These are phyloP conservation scores for Heterobasidion annosum DNA, from an alignment of 1,284 basidiomycete genomes.

Conservation along the genomic window DNA sequence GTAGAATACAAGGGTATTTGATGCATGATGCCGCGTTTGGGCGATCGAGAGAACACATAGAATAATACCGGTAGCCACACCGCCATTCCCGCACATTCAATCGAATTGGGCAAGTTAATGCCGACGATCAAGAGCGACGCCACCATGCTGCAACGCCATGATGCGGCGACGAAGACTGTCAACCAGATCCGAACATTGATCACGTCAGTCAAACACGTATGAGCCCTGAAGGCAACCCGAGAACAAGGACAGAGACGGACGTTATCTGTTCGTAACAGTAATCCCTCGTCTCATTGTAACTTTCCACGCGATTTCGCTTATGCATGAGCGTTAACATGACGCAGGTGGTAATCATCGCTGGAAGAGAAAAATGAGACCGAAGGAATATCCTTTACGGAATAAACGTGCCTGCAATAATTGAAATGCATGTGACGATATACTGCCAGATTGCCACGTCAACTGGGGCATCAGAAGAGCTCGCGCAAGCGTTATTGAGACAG, in stretches of 20 bases:
- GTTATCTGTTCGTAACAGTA: conserved; percentile 50
- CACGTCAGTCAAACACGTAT: not conserved
- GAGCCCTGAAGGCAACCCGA: not conserved
- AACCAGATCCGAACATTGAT: not conserved
- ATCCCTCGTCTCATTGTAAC: conserved; percentile 36
- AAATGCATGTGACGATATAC: conserved; percentile 27
- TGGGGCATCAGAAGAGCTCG: conserved; percentile 24
- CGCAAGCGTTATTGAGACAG: conserved; percentile 20
- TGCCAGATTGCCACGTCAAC: conserved; percentile 33
- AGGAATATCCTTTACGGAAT: not conserved
- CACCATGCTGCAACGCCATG: not conserved
- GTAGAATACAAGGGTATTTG: no score
- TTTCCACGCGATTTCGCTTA: conserved; percentile 34
- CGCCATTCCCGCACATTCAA: no score
- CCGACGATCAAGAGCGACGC: no score
- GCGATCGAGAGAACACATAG: no score
- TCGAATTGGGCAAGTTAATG: no score
- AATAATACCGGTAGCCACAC: no score
- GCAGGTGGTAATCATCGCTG: conserved; percentile 35
- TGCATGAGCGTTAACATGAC: conserved; percentile 38
- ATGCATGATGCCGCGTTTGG: no score
- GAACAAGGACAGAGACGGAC: conserved; percentile 18
- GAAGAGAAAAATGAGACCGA: not conserved
- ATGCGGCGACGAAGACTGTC: not conserved
- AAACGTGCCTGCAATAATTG: conserved; percentile 30